Percentiles rank a stretch among this genome's conserved stretches.
phyloP scores from a whole-genome alignment of 176 grass and related monocot species.

The Musa acuminata region DNA sequence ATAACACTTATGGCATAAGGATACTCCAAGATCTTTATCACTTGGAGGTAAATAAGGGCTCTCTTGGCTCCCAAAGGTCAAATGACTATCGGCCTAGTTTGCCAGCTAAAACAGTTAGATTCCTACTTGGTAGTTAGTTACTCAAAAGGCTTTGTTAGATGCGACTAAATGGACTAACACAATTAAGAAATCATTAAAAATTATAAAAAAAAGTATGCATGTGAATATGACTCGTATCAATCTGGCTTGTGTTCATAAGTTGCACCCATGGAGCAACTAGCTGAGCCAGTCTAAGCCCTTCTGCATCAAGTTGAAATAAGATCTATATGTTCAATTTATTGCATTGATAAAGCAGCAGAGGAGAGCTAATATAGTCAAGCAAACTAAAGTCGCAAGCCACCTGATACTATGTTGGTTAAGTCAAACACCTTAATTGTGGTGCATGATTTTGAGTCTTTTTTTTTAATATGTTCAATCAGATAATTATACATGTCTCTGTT shows the following conservation, averaged over 20 bases:
- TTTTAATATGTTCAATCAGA: not conserved
- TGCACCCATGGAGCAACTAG: not conserved
- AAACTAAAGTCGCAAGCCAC: not conserved
- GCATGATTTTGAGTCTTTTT: not conserved
- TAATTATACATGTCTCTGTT: not conserved
- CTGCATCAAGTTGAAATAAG: not conserved
- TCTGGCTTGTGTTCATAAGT: not conserved
- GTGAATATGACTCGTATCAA: too few species aligned
- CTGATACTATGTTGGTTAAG: not conserved
- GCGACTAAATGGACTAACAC: too few species aligned
- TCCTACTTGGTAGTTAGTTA: too few species aligned
- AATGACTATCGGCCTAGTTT: too few species aligned
- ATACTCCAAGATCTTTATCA: too few species aligned
- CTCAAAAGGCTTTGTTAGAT: too few species aligned
- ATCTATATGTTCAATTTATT: not conserved
- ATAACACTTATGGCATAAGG: too few species aligned
- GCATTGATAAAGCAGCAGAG: not conserved
- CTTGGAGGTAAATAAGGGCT: too few species aligned
- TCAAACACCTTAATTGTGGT: not conserved
- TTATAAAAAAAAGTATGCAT: too few species aligned
- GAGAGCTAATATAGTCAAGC: not conserved
- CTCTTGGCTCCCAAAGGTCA: too few species aligned
- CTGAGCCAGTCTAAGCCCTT: not conserved
- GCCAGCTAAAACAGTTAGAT: too few species aligned
- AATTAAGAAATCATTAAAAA: too few species aligned